phyloP scores from a whole-genome alignment of 495 filamentous ascomycete genomes.

The Pseudoneurospora amorphoporcata region DNA sequence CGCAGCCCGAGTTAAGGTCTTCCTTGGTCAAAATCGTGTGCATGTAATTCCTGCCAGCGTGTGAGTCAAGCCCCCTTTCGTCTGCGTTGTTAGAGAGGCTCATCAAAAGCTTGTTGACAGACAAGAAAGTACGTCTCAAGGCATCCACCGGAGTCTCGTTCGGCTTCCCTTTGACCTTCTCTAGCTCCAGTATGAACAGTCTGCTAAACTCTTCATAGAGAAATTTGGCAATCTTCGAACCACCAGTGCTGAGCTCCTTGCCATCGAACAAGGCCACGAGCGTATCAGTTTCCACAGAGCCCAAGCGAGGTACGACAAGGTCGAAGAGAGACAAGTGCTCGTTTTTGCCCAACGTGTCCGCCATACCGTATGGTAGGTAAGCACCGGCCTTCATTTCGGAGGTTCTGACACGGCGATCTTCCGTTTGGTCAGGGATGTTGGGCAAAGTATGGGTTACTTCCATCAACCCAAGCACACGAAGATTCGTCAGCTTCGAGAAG shows the following conservation, averaged over 20 bases:
- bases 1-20: slow-evolving; percentile 78
- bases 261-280: slow-evolving; percentile 94
- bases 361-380: slow-evolving; percentile 88
- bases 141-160: slow-evolving; percentile 74
- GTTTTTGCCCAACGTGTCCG: slow-evolving; percentile 84
- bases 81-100: slow-evolving; percentile 76
- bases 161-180: slow-evolving; percentile 43
- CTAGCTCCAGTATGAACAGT: slow-evolving; percentile 74
- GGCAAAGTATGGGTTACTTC: slow-evolving; percentile 87
- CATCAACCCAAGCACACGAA: slow-evolving; percentile 89
- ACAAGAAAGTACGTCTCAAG: slow-evolving; percentile 73
- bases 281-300: slow-evolving; percentile 82
- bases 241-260: slow-evolving; percentile 69
- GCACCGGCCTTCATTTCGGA: slow-evolving; percentile 80
- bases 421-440: slow-evolving; percentile 85
- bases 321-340: slow-evolving; percentile 97
- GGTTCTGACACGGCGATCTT: slow-evolving; percentile 89
- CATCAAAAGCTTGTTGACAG: slow-evolving; percentile 88
- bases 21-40: slow-evolving; percentile 63
- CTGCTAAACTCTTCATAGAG: slow-evolving; percentile 87
- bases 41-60: slow-evolving; percentile 28
- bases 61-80: slow-evolving; percentile 49
- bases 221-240: slow-evolving; percentile 92
- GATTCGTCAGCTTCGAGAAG: slow-evolving; percentile 75
- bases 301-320: slow-evolving; percentile 87